phyloP scores from a whole-genome alignment of 768 basidiomycete species.

The Pisolithus sp. region DNA sequence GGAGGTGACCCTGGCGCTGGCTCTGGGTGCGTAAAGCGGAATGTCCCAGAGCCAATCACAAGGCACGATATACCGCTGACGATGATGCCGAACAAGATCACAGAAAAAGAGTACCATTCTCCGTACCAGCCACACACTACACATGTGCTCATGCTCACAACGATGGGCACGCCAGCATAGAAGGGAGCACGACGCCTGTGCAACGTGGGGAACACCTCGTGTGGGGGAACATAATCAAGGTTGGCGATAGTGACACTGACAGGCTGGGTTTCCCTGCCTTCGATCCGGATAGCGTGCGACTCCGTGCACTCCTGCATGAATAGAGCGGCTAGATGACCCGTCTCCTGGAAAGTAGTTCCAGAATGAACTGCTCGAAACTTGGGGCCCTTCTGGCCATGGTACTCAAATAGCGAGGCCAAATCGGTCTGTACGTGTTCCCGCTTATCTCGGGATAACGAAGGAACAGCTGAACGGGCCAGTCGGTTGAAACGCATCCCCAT shows the following conservation, averaged over 20 bases:
- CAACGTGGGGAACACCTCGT: background rate
- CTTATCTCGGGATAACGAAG: background rate
- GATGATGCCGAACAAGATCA: constrained; percentile 28
- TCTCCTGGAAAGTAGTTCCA: constrained; percentile 20
- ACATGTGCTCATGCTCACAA: constrained; percentile 17
- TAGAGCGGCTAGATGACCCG: constrained; percentile 25
- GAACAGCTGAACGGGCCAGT: constrained; percentile 14
- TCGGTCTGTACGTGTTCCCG: constrained; percentile 5
- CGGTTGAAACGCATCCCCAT: constrained; percentile 28
- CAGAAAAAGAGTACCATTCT: constrained; percentile 27
- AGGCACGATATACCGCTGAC: constrained; percentile 23
- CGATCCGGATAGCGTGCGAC: background rate
- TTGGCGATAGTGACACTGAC: constrained; percentile 15
- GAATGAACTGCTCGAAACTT: constrained; percentile 21
- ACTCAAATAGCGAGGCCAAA: constrained; percentile 16
- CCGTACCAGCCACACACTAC: constrained; percentile 15
- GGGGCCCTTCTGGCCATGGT: constrained; percentile 23
- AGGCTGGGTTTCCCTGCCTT: constrained; percentile 11
- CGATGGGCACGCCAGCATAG: constrained; percentile 17
- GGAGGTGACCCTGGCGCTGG: constrained; percentile 15
- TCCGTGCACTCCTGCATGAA: constrained; percentile 15
- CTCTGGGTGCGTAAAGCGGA: constrained; percentile 9
- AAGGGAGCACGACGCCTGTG: constrained; percentile 4
- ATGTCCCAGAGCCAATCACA: constrained; percentile 21
- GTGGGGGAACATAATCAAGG: constrained; percentile 1